Evolutionary conservation across 2,329 filamentous ascomycete species (phyloP), one percentile per base, ranked within the genome.

Genomic region (Aotearoamyces nothofagi): DNA sequence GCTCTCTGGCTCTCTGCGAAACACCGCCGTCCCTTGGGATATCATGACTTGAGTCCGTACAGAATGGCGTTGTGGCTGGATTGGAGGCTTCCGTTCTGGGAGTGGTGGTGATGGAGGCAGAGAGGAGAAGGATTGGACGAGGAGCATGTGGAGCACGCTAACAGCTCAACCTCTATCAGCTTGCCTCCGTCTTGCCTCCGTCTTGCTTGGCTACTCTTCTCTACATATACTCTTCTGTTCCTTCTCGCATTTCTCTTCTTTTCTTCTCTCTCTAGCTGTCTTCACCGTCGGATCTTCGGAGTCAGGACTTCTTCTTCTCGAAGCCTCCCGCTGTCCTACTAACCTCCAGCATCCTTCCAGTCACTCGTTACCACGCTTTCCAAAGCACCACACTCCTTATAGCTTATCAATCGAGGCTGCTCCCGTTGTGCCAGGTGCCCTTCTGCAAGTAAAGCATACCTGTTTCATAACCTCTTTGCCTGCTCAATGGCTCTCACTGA

Each of bases 241-340:
- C 17, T 7, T 17, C n/a, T 9, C 12, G 26, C 9, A n/a, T n/a
- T 29, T 15, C 12, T n/a, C 8, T 15, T 29, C 15, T 19, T 17
- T 19, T 17, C 15, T 27, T 27, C 26, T 9, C 26, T 17, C 13
- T 38, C 15, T 61, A 1, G 20, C 38, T 0, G 58, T 58, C 8
- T 51, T 51, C 28, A 17, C 9, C 26, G 9, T 16, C 23, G 19
- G n/a, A 22, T n/a, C 19, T 22, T n/a, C n/a, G 8, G 19, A 8
- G 19, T 22, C 19, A 22, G n/a, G 19, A n/a, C n/a, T 22, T 22
- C n/a, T n/a, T 8, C 8, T 8, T 22, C 19, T 8, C n/a, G n/a
- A 8, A n/a, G n/a, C 19, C 19, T 22, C n/a, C 19, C 8, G n/a
- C 8, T n/a, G n/a, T 8, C 19, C n/a, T n/a, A 22, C 19, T 22